Percentiles rank a stretch among this genome's conserved stretches.
phyloP scores from a whole-genome alignment of 495 filamentous ascomycete species.

The Daldinia caldariorum region DNA sequence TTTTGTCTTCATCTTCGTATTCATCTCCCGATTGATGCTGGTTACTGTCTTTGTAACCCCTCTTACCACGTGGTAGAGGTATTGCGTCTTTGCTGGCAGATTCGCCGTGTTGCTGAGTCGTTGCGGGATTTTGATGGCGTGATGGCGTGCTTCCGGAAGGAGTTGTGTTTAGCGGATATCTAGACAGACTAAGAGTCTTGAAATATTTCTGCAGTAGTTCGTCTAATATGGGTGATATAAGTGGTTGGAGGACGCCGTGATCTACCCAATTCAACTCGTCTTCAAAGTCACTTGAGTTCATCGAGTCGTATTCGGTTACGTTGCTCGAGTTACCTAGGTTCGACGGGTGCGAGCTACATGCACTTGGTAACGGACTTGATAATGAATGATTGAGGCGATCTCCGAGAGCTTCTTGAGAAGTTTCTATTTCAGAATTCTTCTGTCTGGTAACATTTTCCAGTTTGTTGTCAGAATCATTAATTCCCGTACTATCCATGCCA shows the following conservation, averaged over 20 bases:
- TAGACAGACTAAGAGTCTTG: neutral
- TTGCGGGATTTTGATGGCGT: neutral
- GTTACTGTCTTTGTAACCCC: neutral
- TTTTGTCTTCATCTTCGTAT: neutral
- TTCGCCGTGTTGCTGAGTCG: neutral
- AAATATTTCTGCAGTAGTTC: neutral
- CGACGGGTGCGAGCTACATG: neutral
- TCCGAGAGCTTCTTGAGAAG: neutral
- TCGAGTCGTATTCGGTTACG: neutral
- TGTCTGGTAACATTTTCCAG: neutral
- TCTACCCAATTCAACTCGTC: neutral
- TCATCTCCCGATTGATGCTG: neutral
- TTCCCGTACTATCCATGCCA: neutral
- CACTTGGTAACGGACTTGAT: neutral
- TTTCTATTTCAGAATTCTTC: neutral
- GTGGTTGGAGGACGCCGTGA: neutral
- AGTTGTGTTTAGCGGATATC: neutral
- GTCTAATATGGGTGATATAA: neutral
- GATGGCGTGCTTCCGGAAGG: neutral
- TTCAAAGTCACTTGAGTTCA: slow-evolving; percentile 1
- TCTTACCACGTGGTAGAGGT: neutral
- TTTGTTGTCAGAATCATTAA: neutral
- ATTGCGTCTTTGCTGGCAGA: neutral
- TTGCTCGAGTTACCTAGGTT: neutral
- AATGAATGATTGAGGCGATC: neutral